Evolutionary conservation across 2,329 filamentous ascomycete species (phyloP).

Genomic region (Corynespora cassiicola): DNA sequence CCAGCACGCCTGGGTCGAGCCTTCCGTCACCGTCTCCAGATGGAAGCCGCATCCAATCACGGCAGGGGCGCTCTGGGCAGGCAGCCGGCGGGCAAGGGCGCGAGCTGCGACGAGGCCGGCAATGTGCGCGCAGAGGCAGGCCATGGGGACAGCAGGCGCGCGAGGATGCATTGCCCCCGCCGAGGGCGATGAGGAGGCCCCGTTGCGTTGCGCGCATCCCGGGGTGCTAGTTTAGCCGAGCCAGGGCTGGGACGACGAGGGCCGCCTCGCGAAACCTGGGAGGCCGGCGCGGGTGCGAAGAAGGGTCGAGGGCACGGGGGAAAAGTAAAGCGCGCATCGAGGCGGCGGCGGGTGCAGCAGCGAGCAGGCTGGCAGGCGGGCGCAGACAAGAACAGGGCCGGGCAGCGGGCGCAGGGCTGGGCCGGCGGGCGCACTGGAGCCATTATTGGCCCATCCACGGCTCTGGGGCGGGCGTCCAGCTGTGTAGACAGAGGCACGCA

Average conservation of each 20-base stretch:
- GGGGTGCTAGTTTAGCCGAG: slow-evolving; percentile 14
- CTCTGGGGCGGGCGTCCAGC: slow-evolving; percentile 8
- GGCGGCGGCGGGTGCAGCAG: background rate
- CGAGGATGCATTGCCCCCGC: background rate
- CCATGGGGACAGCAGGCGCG: background rate
- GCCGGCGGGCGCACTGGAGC: slow-evolving; percentile 5
- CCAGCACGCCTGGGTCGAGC: slow-evolving; percentile 24
- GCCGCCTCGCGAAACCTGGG: slow-evolving; percentile 8
- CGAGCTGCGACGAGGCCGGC: too few species aligned
- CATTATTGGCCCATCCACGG: slow-evolving; percentile 16
- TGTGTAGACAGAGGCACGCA: slow-evolving; percentile 11
- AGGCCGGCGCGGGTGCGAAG: slow-evolving; percentile 7
- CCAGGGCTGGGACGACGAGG: slow-evolving; percentile 2
- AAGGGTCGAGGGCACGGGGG: slow-evolving; percentile 8
- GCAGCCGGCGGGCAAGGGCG: too few species aligned
- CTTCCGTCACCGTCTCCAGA: slow-evolving; percentile 25
- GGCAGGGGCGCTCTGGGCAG: slow-evolving; percentile 9
- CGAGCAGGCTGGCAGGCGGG: too few species aligned
- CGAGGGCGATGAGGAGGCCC: background rate
- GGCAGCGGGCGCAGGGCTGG: too few species aligned
- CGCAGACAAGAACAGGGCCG: too few species aligned
- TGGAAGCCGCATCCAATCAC: slow-evolving; percentile 25
- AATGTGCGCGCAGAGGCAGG: slow-evolving; percentile 3
- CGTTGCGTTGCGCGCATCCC: background rate
- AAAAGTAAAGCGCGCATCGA: slow-evolving; percentile 6